phyloP scores from a whole-genome alignment of 805 yeast genomes.

The Schizosaccharomyces octosporus region DNA sequence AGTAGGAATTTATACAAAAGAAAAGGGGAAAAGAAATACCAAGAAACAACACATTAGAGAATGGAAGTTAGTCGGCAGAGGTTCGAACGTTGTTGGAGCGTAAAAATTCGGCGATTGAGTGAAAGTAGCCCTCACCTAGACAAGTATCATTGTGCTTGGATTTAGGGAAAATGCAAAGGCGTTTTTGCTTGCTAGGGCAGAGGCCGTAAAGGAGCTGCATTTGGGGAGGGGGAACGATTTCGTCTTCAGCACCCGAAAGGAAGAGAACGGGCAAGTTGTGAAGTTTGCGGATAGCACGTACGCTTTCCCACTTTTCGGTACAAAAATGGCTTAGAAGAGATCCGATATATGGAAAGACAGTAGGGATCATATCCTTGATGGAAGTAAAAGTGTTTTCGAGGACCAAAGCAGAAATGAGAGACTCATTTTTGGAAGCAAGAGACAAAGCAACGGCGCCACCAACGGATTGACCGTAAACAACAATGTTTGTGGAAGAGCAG shows the following conservation, averaged over 20 bases:
- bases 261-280: slow-evolving; percentile 43
- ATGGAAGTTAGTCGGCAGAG: neutral
- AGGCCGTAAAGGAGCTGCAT: slow-evolving; percentile 33
- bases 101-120: slow-evolving; percentile 27
- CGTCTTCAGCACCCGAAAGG: slow-evolving; percentile 54
- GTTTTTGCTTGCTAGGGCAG: slow-evolving; percentile 22
- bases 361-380: slow-evolving; percentile 36
- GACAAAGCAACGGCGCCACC: slow-evolving; percentile 91
- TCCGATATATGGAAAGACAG: slow-evolving; percentile 5
- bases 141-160: slow-evolving; percentile 68
- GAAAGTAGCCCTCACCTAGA: slow-evolving; percentile 57
- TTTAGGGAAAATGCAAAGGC: slow-evolving; percentile 29
- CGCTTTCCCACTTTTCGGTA: slow-evolving; percentile 67
- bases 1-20: too few relatives aligned
- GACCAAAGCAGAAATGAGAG: slow-evolving; percentile 36
- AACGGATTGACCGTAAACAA: slow-evolving; percentile 67
- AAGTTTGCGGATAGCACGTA: slow-evolving; percentile 26
- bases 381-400: slow-evolving; percentile 72
- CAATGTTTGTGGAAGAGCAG: slow-evolving; percentile 26
- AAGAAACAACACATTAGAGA: too few relatives aligned
- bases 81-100: neutral
- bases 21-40: too few relatives aligned
- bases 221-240: slow-evolving; percentile 74
- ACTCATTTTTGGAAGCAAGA: slow-evolving; percentile 31
- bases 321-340: slow-evolving; percentile 27